phyloP scores from a whole-genome alignment of 805 yeast genomes.

The Candida parachauliodes region DNA sequence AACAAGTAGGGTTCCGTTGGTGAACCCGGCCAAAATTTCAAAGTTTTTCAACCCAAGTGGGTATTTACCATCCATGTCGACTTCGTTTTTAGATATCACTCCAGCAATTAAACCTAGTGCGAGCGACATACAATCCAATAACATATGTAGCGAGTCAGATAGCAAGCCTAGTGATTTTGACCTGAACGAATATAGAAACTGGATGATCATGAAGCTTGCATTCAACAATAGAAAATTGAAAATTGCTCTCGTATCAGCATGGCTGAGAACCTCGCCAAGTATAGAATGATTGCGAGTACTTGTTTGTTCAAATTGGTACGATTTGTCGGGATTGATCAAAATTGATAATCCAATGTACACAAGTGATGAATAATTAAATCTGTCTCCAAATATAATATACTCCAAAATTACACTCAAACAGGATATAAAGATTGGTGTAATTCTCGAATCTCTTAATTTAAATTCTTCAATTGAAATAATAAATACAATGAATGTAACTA shows the following conservation, averaged over 20 bases:
- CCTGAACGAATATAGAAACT: conserved; percentile 83
- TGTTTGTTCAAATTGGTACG: conserved; percentile 4
- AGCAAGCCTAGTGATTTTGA: conserved; percentile 88
- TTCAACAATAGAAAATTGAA: conserved; percentile 83
- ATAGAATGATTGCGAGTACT: conserved; percentile 10
- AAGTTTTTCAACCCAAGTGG: conserved; percentile 85
- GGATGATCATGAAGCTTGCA: conserved; percentile 91
- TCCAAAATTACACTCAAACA: conserved; percentile 17
- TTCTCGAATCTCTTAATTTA: conserved; percentile 13
- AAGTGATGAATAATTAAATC: conserved; percentile 6
- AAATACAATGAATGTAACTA: conserved; percentile 22
- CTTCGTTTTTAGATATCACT: conserved; percentile 38
- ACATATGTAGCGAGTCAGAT: conserved; percentile 95
- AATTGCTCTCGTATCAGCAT: conserved; percentile 76
- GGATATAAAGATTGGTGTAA: conserved; percentile 17
- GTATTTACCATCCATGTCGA: conserved; percentile 56
- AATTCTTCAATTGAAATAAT: conserved; percentile 23
- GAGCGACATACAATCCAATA: conserved; percentile 87
- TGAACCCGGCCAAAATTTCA: conserved; percentile 91
- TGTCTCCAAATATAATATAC: conserved; percentile 16
- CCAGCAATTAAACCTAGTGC: conserved; percentile 89
- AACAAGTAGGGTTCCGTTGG: conserved; percentile 83
- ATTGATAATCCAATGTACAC: conserved; percentile 11
- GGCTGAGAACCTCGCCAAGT: conserved; percentile 29
- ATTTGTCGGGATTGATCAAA: conserved; percentile 18